Percentiles rank a stretch among this genome's conserved stretches.
phyloP scores from a whole-genome alignment of 176 grass and related monocot genomes.

The Ensete glaucum region DNA sequence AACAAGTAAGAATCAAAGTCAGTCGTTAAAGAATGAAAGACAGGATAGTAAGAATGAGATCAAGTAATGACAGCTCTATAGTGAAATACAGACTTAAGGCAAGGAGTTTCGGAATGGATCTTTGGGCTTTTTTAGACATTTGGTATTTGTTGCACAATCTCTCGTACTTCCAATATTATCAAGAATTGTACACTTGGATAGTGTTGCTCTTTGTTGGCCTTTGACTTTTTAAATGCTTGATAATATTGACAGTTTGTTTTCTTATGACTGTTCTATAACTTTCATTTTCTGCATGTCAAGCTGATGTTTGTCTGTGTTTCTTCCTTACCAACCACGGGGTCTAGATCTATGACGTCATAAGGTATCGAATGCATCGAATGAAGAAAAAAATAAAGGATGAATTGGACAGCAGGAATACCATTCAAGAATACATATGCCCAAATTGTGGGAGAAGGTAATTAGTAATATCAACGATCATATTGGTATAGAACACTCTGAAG shows the following conservation, averaged over 20 bases:
- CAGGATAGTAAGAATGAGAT: too few species aligned
- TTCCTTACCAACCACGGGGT: background rate
- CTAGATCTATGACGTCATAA: constrained; percentile 86
- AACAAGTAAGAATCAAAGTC: too few species aligned
- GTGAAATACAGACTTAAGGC: too few species aligned
- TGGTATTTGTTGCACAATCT: too few species aligned
- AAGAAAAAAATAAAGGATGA: constrained; percentile 96
- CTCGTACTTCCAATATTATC: background rate
- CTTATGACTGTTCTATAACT: background rate
- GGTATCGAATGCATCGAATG: constrained; percentile 85
- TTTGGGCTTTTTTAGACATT: too few species aligned
- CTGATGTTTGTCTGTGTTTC: background rate
- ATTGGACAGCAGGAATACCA: constrained; percentile 90
- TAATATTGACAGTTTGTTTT: background rate
- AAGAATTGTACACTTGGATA: background rate
- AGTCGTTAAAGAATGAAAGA: too few species aligned
- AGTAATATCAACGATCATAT: background rate
- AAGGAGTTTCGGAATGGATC: too few species aligned
- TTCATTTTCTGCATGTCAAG: background rate
- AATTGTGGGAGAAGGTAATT: constrained; percentile 73
- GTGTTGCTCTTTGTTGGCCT: background rate
- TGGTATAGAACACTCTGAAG: background rate
- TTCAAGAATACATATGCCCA: constrained; percentile 87
- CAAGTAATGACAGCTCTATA: too few species aligned
- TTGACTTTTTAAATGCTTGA: background rate